phyloP scores from a whole-genome alignment of 2,329 filamentous ascomycete species.

The Talaromyces marneffei region DNA sequence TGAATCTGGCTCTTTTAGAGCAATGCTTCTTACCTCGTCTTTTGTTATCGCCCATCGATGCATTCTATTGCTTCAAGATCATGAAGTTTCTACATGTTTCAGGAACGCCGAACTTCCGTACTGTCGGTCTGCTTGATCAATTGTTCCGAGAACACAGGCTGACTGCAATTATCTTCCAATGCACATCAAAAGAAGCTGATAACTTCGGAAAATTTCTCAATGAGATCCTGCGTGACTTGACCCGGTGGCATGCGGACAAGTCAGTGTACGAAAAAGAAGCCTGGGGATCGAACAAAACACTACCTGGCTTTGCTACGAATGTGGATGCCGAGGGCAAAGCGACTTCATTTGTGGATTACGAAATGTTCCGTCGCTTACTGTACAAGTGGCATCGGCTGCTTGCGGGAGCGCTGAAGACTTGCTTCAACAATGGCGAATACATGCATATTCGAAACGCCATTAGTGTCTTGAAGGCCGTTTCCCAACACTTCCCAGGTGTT shows the following conservation, averaged over 20 bases:
- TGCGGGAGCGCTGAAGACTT: constrained; percentile 71
- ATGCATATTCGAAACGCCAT: constrained; percentile 98
- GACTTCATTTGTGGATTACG: constrained; percentile 68
- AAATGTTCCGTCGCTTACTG: constrained; percentile 76
- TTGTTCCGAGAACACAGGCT: constrained; percentile 80
- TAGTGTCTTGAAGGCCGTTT: constrained; percentile 73
- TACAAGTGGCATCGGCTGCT: constrained; percentile 88
- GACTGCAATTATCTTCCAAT: constrained; percentile 77
- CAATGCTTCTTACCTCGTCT: constrained; percentile 88
- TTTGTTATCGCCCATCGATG: constrained; percentile 76
- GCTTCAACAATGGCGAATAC: constrained; percentile 78
- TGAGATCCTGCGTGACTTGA: constrained; percentile 71
- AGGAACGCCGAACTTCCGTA: constrained; percentile 78
- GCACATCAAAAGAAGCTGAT: constrained; percentile 83
- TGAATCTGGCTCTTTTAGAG: constrained; percentile 75
- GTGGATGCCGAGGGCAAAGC: constrained; percentile 67
- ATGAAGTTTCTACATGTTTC: constrained; percentile 80
- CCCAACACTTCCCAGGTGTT: constrained; percentile 78
- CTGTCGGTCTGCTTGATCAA: constrained; percentile 74
- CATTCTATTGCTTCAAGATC: constrained; percentile 81
- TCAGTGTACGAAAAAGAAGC: constrained; percentile 75
- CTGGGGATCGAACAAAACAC: constrained; percentile 57
- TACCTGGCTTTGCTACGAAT: constrained; percentile 72
- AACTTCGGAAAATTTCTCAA: constrained; percentile 89
- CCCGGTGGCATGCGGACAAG: constrained; percentile 76